Evolutionary conservation across 768 basidiomycete species (phyloP).

Genomic region (Erythrobasidium yunnanense): DNA sequence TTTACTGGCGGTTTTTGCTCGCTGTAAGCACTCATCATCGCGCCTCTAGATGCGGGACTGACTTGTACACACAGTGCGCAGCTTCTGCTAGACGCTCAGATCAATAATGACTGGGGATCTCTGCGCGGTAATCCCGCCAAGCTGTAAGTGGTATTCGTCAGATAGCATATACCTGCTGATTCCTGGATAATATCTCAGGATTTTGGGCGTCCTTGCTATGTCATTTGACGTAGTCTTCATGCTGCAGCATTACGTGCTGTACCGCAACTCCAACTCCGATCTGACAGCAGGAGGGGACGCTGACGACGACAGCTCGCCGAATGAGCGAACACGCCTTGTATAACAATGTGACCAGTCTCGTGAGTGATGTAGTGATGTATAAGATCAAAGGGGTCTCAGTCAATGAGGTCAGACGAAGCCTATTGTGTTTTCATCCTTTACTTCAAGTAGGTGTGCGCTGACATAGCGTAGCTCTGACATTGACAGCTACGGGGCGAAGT

Average conservation of each 20-base stretch:
- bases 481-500: too few relatives aligned
- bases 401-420: too few relatives aligned
- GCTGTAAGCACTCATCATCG: background rate
- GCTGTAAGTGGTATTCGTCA: conserved; percentile 29
- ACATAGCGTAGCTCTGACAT: too few relatives aligned
- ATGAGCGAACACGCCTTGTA: background rate
- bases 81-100: conserved; percentile 38
- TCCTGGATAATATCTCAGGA: background rate
- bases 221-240: conserved; percentile 40
- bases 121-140: conserved; percentile 40
- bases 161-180: conserved; percentile 2
- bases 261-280: conserved; percentile 24
- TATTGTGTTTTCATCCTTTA: too few relatives aligned
- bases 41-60: background rate
- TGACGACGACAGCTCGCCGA: background rate
- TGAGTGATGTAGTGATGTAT: too few relatives aligned
- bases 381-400: too few relatives aligned
- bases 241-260: conserved; percentile 41
- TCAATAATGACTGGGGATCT: conserved; percentile 36
- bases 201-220: conserved; percentile 35
- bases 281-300: background rate
- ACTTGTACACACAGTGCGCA: conserved; percentile 31
- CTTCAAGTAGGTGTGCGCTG: too few relatives aligned
- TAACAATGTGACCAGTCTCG: background rate
- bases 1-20: conserved; percentile 24